Evolutionary conservation across 2,329 filamentous ascomycete species (phyloP).

Genomic region (Macrophomina tecta): DNA sequence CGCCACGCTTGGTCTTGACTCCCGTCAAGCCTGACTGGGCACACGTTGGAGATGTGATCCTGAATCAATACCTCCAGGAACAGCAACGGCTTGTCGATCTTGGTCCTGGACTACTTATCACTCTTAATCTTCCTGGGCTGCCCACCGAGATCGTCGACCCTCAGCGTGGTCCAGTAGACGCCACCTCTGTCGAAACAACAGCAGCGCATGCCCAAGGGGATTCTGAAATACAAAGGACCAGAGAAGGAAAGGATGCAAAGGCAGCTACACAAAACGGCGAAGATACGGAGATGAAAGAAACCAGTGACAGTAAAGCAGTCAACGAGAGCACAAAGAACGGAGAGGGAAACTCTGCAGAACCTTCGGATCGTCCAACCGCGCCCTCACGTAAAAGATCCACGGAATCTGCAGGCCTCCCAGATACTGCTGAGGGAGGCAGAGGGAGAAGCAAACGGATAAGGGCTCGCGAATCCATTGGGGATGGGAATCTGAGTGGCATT

Average conservation of each 20-base stretch:
- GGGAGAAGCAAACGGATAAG: conserved; percentile 66
- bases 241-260: not conserved
- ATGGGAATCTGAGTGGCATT: conserved; percentile 52
- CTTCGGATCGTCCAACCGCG: conserved; percentile 43
- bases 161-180: not conserved
- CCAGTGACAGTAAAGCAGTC: not conserved
- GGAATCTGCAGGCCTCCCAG: conserved; percentile 64
- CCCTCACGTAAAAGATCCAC: conserved; percentile 65
- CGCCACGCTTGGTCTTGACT: conserved; percentile 46
- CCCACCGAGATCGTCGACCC: not conserved
- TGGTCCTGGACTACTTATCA: conserved; percentile 49
- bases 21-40: conserved; percentile 53
- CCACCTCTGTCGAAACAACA: not conserved
- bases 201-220: not conserved
- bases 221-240: not conserved
- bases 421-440: conserved; percentile 62
- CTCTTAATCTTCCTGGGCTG: conserved; percentile 47
- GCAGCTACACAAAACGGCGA: not conserved
- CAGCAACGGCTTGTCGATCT: conserved; percentile 41
- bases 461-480: conserved; percentile 62
- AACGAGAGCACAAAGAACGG: conserved; percentile 1
- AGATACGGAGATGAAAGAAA: conserved; percentile 38
- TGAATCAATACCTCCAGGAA: conserved; percentile 51
- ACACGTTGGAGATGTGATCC: conserved; percentile 55
- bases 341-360: conserved; percentile 14